A percentile compares a stretch with the other conserved stretches of the same genome.
phyloP scores from a whole-genome alignment of 495 filamentous ascomycete genomes.

The Tuber aestivum region DNA sequence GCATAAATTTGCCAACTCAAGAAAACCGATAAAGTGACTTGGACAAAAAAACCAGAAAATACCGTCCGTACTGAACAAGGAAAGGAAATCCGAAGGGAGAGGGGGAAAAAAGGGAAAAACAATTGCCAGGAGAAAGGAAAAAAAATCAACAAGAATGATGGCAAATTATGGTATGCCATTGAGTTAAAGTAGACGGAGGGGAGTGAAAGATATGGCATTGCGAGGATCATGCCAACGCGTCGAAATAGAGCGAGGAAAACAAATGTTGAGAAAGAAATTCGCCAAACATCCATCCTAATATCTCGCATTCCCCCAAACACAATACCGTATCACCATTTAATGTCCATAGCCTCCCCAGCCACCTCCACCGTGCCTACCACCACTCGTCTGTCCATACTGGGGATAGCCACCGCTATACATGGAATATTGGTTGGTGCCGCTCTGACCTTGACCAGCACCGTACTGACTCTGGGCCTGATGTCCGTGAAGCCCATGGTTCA shows the following conservation, averaged over 20 bases:
- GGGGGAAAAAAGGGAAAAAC: slow-evolving; percentile 16
- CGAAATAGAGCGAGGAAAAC: not conserved
- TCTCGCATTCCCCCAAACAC: not conserved
- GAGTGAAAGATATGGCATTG: slow-evolving; percentile 21
- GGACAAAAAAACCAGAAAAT: slow-evolving; percentile 20
- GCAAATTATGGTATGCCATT: slow-evolving; percentile 29
- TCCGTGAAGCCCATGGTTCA: slow-evolving; percentile 40
- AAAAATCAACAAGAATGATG: slow-evolving; percentile 40
- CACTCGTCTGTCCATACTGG: slow-evolving; percentile 32
- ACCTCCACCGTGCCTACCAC: slow-evolving; percentile 24
- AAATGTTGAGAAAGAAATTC: not conserved
- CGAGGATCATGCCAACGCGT: slow-evolving; percentile 9
- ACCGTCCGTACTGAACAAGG: slow-evolving; percentile 28
- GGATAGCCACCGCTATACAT: slow-evolving; percentile 39
- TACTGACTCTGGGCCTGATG: slow-evolving; percentile 40
- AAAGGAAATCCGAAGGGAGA: slow-evolving; percentile 21
- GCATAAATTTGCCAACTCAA: slow-evolving; percentile 35
- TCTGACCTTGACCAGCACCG: slow-evolving; percentile 37
- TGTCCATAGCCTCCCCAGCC: slow-evolving; percentile 30
- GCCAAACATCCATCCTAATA: slow-evolving; percentile 12
- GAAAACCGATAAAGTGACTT: slow-evolving; percentile 32
- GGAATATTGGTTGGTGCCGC: slow-evolving; percentile 32
- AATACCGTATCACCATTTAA: slow-evolving; percentile 7
- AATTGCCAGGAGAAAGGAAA: slow-evolving; percentile 34
- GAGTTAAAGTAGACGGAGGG: slow-evolving; percentile 38